Base-by-base conservation (phyloP, 371 early-diverging fungal genomes). In the Circinella umbellata region DNA sequence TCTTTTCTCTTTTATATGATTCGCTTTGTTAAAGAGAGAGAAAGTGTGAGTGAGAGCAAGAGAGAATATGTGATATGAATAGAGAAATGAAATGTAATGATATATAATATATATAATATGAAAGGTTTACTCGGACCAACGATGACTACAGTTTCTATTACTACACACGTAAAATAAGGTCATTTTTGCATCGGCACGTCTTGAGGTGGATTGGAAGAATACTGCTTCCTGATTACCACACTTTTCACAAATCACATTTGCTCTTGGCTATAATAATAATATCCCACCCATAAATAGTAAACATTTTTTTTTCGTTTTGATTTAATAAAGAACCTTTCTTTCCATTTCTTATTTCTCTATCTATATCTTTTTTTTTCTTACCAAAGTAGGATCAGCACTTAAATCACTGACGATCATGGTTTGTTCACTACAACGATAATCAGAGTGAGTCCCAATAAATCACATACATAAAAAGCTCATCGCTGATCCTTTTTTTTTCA, bases 81-180 rank as follows among this genome's bases (percentile, higher is more conserved):
- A 10, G 57, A 8, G 17, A 62, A 34, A 39, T 62, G 62, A 35
- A n/a, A 53, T 53, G 57, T 9, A 34, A 51, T 13, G 15, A 34
- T 9, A 57, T 7, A 18, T 34, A 34, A 7, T 55, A 7, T 7
- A n/a, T 4, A 55, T 4, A 34, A 34, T 57, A 34, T 27, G 57
- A 57, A n/a, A 51, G n/a, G 51, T 15, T 51, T 51, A 76, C 57
- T 67, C 85, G 18, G 70, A 65, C 96, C 96, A 96, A 63, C 93
- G 90, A 74, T 94, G 88, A 53, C 89, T 88, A 77, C 96, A 95
- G 14, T 75, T 80, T 53, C 76, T 83, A 73, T 90, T 91, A 66
- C 90, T 89, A 77, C 98, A 98, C n/a, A 95, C 94, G 75, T 95
- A 97, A 76, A 92, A 96, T 13, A 96, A 79, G 37, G 91, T 93